Evolutionary conservation across 306 rosid species (phyloP).

Genomic region (Castanospermum australe): DNA sequence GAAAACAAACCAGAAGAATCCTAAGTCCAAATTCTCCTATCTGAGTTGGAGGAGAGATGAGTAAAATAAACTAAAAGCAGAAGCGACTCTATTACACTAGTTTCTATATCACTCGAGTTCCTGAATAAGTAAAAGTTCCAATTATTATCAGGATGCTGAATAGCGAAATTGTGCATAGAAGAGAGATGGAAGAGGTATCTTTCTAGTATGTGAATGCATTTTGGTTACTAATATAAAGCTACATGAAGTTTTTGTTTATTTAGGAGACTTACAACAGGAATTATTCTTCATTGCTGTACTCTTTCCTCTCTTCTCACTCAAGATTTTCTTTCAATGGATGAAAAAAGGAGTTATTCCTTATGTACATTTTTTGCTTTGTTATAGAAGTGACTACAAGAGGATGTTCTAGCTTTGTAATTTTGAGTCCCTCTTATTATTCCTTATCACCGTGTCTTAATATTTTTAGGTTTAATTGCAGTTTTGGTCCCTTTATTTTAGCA

Average conservation of each 20-base stretch:
- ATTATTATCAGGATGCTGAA: background rate
- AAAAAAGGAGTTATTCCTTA: background rate
- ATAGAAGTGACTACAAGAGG: background rate
- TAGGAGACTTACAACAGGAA: background rate
- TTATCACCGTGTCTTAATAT: background rate
- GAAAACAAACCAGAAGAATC: too few relatives aligned
- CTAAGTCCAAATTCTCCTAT: too few relatives aligned
- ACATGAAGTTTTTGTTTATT: background rate
- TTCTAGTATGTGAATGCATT: background rate
- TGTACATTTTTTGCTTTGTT: background rate
- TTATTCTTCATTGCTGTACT: background rate
- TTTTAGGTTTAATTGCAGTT: too few relatives aligned
- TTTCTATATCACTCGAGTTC: too few relatives aligned
- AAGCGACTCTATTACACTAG: too few relatives aligned
- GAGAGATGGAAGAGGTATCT: background rate
- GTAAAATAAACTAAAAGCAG: too few relatives aligned
- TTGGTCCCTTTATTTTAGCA: too few relatives aligned
- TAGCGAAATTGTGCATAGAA: background rate
- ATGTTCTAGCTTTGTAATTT: background rate
- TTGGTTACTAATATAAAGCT: background rate
- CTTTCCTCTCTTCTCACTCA: background rate
- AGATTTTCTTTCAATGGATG: background rate
- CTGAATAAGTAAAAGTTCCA: too few relatives aligned
- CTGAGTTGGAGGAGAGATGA: too few relatives aligned
- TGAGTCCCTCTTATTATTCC: background rate